Conservation (phyloP, 345 rosid species). For the Aethionema arabicum region DNA sequence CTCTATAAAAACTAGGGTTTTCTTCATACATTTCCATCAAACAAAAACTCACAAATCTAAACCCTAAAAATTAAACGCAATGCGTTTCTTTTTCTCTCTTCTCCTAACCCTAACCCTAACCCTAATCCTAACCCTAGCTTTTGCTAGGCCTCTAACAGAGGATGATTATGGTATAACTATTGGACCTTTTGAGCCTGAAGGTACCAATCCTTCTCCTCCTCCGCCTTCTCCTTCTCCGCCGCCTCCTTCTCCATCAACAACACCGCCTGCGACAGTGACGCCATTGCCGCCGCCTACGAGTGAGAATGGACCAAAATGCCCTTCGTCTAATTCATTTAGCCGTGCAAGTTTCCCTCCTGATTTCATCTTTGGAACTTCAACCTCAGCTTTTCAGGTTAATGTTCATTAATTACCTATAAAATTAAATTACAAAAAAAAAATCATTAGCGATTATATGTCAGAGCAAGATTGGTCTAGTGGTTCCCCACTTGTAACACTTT, state of each 20-base stretch:
- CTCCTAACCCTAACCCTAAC: neutral
- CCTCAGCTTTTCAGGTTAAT: slow-evolving; percentile 4
- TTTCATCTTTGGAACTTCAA: slow-evolving; percentile 1
- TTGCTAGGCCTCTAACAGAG: neutral
- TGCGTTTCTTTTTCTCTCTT: neutral
- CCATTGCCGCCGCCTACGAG: neutral
- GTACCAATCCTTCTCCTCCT: neutral
- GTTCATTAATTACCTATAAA: neutral
- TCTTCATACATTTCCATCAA: neutral
- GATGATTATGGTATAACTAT: neutral
- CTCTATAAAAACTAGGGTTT: neutral
- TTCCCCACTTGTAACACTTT: no score
- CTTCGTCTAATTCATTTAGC: neutral
- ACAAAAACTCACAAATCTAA: neutral
- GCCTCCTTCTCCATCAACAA: neutral
- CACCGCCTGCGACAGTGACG: neutral
- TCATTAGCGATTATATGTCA: no score
- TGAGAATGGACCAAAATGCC: neutral
- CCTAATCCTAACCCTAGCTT: neutral
- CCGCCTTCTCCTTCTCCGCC: no score
- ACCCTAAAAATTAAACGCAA: neutral
- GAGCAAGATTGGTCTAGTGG: no score
- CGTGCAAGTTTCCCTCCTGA: neutral
- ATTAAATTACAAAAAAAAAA: neutral
- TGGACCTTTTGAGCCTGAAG: neutral